A percentile compares a stretch with the other conserved stretches of the same genome.
Evolutionary conservation across 495 filamentous ascomycete species (phyloP).

Genomic region (Penicillium malachiteum): DNA sequence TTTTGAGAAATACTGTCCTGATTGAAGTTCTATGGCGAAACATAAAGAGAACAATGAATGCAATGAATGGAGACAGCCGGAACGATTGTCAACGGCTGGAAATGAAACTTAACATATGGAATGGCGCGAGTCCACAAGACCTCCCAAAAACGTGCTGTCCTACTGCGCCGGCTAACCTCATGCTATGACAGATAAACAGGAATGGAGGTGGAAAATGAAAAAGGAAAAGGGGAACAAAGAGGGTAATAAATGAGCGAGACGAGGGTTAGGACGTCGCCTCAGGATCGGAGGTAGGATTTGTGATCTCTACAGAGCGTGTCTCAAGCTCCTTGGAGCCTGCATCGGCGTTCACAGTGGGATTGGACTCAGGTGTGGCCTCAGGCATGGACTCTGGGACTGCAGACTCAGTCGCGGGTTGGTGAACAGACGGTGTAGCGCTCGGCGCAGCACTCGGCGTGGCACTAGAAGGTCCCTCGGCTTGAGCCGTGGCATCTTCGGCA

Average conservation of each 20-base stretch:
- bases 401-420: slow-evolving; percentile 14
- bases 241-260: not conserved
- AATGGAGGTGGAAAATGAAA: slow-evolving; percentile 6
- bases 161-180: slow-evolving; percentile 27
- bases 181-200: slow-evolving; percentile 10
- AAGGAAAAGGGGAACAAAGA: not conserved
- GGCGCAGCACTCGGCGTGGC: slow-evolving; percentile 9
- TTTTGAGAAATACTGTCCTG: not conserved
- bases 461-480: slow-evolving; percentile 29
- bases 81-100: slow-evolving; percentile 10
- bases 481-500: slow-evolving; percentile 32
- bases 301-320: slow-evolving; percentile 41
- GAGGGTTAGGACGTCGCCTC: slow-evolving; percentile 32
- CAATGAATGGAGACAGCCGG: slow-evolving; percentile 7
- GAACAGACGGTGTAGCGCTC: slow-evolving; percentile 12
- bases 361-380: not conserved
- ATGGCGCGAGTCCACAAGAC: not conserved
- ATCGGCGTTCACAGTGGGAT: slow-evolving; percentile 9
- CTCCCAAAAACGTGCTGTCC: not conserved
- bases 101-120: not conserved
- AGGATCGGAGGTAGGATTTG: slow-evolving; percentile 18
- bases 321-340: slow-evolving; percentile 37
- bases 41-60: not conserved
- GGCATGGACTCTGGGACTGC: slow-evolving; percentile 2
- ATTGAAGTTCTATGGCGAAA: slow-evolving; percentile 3